Base-by-base conservation (phyloP, 176 grass and related monocot genomes). In the Carex littledalei region DNA sequence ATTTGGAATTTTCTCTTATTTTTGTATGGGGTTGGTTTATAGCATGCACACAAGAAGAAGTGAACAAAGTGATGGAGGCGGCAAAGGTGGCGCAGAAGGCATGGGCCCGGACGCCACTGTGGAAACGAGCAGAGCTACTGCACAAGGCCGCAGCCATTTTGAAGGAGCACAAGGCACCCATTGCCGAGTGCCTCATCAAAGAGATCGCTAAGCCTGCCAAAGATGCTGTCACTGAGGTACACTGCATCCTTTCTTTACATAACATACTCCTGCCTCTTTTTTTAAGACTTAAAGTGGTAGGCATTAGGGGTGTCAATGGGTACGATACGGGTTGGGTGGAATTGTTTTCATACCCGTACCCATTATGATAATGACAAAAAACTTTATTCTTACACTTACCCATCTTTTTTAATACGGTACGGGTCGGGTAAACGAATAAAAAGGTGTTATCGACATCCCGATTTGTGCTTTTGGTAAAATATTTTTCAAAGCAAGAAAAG, bases 41-140 rank as follows among this genome's bases (percentile, higher is more conserved):
- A 98, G 96, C 96, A 86, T 98, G 96, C 58, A 95, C 96, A 13
- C 96, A 98, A 84, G 96, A 94, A 87, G 96, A 98, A 85, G 96
- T 98, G 64, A 98, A 98, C 89, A 98, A 93, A 86, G 96, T 91
- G 37, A 98, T 98, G 91, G 96, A 98, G 16, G 59, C 69, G 0
- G 91, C 96, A 6, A 98, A 98, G 88, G 88, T 82, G 47, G 93
- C 90, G 0, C 96, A 98, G 77, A 98, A 94, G 87, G 67, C 62
- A 0, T 98, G 96, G 93, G 90, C 96, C 0, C 84, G 91, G 68
- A 98, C 89, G 1, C 96, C 96, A 0, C 88, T 98, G 12, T 98
- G 96, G 96, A 98, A 95, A 84, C 89, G 96, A 8, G 93, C 93
- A 0, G 96, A 98, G 85, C 87, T 95, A 49, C 91, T 98, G 41